Percentiles rank a stretch among this genome's conserved stretches.
phyloP scores from a whole-genome alignment of 1,284 basidiomycete species.

The Neolentinus lepideus region DNA sequence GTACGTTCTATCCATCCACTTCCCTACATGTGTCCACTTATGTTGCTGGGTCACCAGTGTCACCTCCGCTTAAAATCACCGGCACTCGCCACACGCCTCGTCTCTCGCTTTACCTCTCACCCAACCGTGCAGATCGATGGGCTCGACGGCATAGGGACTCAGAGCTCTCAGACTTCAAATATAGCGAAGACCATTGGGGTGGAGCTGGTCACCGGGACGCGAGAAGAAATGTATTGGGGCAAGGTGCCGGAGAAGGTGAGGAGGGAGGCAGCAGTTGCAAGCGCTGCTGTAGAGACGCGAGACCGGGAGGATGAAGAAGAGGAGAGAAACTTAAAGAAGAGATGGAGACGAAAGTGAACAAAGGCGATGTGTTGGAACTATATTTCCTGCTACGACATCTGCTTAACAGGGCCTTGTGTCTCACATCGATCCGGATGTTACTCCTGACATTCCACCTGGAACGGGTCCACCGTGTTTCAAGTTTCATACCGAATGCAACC shows the following conservation, averaged over 20 bases:
- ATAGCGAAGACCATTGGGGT: constrained; percentile 25
- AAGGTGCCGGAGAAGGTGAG: constrained; percentile 68
- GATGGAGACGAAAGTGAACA: not conserved
- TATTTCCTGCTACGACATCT: too few relatives aligned
- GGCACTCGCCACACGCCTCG: not conserved
- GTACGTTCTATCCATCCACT: constrained; percentile 30
- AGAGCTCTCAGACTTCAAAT: not conserved
- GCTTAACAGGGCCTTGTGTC: too few relatives aligned
- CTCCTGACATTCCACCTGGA: too few relatives aligned
- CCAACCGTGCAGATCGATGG: not conserved
- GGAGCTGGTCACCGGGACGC: constrained; percentile 53
- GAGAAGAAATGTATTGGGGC: constrained; percentile 71
- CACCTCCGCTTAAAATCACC: not conserved
- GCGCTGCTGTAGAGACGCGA: not conserved
- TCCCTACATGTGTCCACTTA: too few relatives aligned
- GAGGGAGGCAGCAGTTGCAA: constrained; percentile 47
- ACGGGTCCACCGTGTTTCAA: too few relatives aligned
- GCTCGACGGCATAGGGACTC: not conserved
- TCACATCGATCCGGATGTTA: too few relatives aligned
- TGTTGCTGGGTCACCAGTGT: too few relatives aligned
- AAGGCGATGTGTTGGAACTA: not conserved
- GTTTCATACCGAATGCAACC: too few relatives aligned
- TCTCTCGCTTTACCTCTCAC: not conserved
- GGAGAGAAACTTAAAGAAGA: not conserved
- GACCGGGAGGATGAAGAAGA: not conserved